A percentile compares a stretch with the other conserved stretches of the same genome.
Evolutionary conservation across 164 flowering plant species (phyloP).

Genomic region (Tetracentron sinense): DNA sequence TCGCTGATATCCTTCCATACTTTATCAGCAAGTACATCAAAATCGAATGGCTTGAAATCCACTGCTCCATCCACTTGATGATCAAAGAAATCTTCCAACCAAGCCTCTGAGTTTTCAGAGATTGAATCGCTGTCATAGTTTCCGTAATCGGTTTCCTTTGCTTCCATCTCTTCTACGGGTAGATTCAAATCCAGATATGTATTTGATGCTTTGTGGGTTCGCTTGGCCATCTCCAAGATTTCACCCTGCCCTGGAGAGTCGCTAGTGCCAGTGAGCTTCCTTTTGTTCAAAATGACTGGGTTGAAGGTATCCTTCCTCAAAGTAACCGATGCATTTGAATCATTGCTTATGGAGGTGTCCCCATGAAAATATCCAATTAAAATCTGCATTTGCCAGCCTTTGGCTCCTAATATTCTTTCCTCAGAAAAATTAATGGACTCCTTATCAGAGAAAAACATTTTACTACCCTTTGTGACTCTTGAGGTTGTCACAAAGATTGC

Average conservation of each 20-base stretch:
- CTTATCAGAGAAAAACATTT: constrained; percentile 13
- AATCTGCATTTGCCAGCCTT: constrained; percentile 46
- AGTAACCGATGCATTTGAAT: constrained; percentile 11
- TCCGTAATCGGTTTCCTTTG: constrained; percentile 17
- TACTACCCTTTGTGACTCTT: constrained; percentile 14
- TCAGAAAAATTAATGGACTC: constrained; percentile 36
- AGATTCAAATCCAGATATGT: constrained; percentile 68
- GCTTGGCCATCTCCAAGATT: constrained; percentile 33
- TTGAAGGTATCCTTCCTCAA: neutral
- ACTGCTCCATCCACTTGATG: constrained; percentile 42
- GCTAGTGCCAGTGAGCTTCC: constrained; percentile 39
- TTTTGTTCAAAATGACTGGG: constrained; percentile 34
- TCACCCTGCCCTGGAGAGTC: constrained; percentile 11
- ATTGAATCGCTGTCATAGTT: constrained; percentile 26
- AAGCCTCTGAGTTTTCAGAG: constrained; percentile 40
- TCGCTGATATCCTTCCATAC: constrained; percentile 28
- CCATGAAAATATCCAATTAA: constrained; percentile 22
- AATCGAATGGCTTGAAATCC: constrained; percentile 64
- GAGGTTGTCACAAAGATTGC: constrained; percentile 52
- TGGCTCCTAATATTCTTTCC: constrained; percentile 49
- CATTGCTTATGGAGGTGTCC: constrained; percentile 3
- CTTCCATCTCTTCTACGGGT: constrained; percentile 56
- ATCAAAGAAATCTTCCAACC: constrained; percentile 61
- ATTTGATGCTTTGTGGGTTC: constrained; percentile 36
- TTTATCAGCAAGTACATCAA: constrained; percentile 50